These are phyloP conservation scores for Dalechampia spathulata DNA, from an alignment of 441 rosid genomes.

Conservation along the genomic window DNA sequence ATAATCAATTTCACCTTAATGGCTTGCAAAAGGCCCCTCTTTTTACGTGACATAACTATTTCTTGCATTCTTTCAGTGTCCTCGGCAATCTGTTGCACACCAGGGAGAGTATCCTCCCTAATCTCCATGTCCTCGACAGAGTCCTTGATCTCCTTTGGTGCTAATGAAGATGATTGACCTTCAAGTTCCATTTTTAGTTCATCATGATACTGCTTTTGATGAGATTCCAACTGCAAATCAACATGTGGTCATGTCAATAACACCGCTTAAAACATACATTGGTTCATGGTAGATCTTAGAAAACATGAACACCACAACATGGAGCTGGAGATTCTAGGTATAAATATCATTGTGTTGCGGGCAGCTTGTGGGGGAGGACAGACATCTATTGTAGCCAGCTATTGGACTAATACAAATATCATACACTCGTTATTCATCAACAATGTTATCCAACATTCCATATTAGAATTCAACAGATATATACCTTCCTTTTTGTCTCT, in stretches of 20 bases:
- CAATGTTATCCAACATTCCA: neutral
- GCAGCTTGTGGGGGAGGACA: too few relatives aligned
- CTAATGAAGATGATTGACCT: slow-evolving; percentile 22
- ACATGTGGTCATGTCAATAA: slow-evolving; percentile 1
- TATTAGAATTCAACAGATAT: neutral
- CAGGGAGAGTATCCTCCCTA: slow-evolving; percentile 31
- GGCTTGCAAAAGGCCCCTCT: slow-evolving; percentile 57
- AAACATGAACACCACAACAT: neutral
- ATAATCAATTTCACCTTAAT: slow-evolving; percentile 42
- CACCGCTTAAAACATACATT: neutral
- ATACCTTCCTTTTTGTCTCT: slow-evolving; percentile 53
- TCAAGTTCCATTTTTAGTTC: slow-evolving; percentile 65
- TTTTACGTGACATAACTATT: slow-evolving; percentile 51
- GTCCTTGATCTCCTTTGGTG: slow-evolving; percentile 18
- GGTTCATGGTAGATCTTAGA: neutral
- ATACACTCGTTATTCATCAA: neutral
- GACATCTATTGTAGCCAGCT: neutral
- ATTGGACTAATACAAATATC: neutral
- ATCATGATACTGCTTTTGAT: slow-evolving; percentile 76
- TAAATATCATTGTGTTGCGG: neutral
- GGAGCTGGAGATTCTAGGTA: neutral
- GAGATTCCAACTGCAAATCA: slow-evolving; percentile 50
- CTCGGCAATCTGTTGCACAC: slow-evolving; percentile 31
- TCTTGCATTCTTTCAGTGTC: slow-evolving; percentile 34
- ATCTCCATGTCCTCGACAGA: slow-evolving; percentile 18